A percentile compares a stretch with the other conserved stretches of the same genome.
These are phyloP conservation scores for Aspergillus sp. DNA, from an alignment of 2,329 filamentous ascomycete genomes.

Conservation along the genomic window DNA sequence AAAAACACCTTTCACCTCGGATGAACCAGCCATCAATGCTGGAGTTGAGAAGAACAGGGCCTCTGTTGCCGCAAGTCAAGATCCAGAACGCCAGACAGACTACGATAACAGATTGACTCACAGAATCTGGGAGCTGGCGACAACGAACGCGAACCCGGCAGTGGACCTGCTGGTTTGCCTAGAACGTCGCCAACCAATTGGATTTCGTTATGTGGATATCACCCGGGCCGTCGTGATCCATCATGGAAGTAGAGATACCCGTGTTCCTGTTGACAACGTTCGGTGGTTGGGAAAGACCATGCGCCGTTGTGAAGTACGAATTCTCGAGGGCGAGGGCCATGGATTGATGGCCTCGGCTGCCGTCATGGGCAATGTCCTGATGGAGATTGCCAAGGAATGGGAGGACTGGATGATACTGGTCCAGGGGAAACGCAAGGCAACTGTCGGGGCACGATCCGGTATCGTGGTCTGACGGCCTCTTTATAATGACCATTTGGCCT, in stretches of 20 bases:
- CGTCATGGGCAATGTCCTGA: slow-evolving; percentile 92
- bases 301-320: slow-evolving; percentile 84
- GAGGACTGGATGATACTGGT: slow-evolving; percentile 71
- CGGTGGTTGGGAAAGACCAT: slow-evolving; percentile 92
- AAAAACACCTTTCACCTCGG: slow-evolving; percentile 12
- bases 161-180: slow-evolving; percentile 90
- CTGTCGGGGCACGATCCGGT: slow-evolving; percentile 18
- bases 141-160: slow-evolving; percentile 85
- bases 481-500: not conserved
- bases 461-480: slow-evolving; percentile 2
- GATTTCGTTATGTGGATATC: slow-evolving; percentile 96
- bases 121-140: slow-evolving; percentile 90
- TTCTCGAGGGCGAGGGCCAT: slow-evolving; percentile 88
- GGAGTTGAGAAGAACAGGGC: slow-evolving; percentile 4
- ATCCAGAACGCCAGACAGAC: slow-evolving; percentile 34
- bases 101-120: slow-evolving; percentile 87
- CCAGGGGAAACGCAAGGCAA: slow-evolving; percentile 38
- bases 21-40: slow-evolving; percentile 9
- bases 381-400: slow-evolving; percentile 93
- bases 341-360: slow-evolving; percentile 90
- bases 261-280: slow-evolving; percentile 92
- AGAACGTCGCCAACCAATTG: slow-evolving; percentile 84
- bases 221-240: slow-evolving; percentile 88
- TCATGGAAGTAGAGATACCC: slow-evolving; percentile 82
- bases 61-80: slow-evolving; percentile 18